A percentile compares a stretch with the other conserved stretches of the same genome.
Conservation (phyloP, 805 yeast species). For the Suhomyces sp. region DNA sequence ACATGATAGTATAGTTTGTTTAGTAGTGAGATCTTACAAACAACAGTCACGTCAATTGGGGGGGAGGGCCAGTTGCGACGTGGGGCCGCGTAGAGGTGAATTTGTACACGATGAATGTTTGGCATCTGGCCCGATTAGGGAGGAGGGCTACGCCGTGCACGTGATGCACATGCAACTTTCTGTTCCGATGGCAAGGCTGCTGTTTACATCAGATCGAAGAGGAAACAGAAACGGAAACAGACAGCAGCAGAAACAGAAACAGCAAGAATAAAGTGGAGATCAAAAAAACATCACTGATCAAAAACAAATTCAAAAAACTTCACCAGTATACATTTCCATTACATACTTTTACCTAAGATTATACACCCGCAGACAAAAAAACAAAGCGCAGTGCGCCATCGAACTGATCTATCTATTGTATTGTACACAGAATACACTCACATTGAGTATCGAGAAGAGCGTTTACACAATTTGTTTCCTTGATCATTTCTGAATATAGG, state of each 20-base stretch:
- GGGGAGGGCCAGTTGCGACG: slow-evolving; percentile 1
- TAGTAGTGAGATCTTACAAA: slow-evolving; percentile 1
- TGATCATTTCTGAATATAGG: neutral
- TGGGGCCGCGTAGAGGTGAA: slow-evolving; percentile 1
- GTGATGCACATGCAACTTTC: neutral
- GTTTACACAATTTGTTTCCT: neutral
- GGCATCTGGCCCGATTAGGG: neutral
- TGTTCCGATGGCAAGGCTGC: neutral
- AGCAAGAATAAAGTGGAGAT: neutral
- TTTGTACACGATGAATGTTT: neutral
- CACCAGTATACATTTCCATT: neutral
- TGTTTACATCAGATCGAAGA: neutral
- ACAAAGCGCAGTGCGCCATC: neutral
- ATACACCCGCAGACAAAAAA: neutral
- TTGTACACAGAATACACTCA: neutral
- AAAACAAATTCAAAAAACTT: too few species aligned
- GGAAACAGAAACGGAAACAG: neutral
- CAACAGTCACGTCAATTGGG: slow-evolving; percentile 2
- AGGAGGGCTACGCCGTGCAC: neutral
- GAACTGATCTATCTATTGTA: neutral
- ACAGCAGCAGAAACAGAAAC: neutral
- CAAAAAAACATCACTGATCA: neutral
- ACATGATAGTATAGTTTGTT: slow-evolving; percentile 19
- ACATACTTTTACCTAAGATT: neutral
- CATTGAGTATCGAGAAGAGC: neutral